These are phyloP conservation scores for Sporothrix phasma DNA, from an alignment of 2,329 filamentous ascomycete species.

Conservation along the genomic window DNA sequence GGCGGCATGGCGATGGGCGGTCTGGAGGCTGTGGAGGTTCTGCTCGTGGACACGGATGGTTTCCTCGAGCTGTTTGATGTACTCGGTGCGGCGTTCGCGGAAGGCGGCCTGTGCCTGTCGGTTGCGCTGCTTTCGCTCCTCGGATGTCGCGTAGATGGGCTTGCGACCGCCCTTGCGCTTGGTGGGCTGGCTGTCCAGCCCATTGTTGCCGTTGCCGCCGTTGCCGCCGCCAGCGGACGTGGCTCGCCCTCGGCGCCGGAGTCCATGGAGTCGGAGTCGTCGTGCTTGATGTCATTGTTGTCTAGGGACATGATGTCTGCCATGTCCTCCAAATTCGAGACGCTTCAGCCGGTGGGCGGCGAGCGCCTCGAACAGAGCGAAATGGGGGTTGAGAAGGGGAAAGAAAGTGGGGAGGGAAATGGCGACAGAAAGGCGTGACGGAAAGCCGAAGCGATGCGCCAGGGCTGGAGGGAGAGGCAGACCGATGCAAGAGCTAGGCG, in stretches of 20 bases:
- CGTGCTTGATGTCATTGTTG: slow-evolving; percentile 48
- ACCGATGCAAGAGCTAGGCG: too few relatives aligned
- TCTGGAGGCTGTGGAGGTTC: slow-evolving; percentile 82
- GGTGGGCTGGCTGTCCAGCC: slow-evolving; percentile 53
- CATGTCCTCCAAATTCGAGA: slow-evolving; percentile 40
- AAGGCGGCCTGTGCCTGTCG: slow-evolving; percentile 96
- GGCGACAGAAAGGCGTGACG: background rate
- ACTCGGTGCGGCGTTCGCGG: slow-evolving; percentile 90
- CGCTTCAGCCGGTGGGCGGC: slow-evolving; percentile 34
- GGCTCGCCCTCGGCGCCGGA: slow-evolving; percentile 51
- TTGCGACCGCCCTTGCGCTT: slow-evolving; percentile 98
- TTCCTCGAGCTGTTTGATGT: slow-evolving; percentile 97
- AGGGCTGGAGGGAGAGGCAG: background rate
- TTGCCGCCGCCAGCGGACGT: slow-evolving; percentile 25
- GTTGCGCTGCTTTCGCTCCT: slow-evolving; percentile 96
- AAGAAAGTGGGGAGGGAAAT: slow-evolving; percentile 2
- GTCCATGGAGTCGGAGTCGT: slow-evolving; percentile 51
- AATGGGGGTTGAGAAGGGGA: background rate
- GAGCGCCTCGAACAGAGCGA: slow-evolving; percentile 26
- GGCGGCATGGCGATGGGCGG: slow-evolving; percentile 85
- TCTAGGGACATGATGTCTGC: slow-evolving; percentile 60
- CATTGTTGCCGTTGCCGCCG: slow-evolving; percentile 25
- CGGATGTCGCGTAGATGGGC: slow-evolving; percentile 98
- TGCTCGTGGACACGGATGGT: slow-evolving; percentile 97
- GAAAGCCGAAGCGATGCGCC: background rate